Conservation (phyloP, 345 rosid species). For the Odontarrhena argentea region DNA sequence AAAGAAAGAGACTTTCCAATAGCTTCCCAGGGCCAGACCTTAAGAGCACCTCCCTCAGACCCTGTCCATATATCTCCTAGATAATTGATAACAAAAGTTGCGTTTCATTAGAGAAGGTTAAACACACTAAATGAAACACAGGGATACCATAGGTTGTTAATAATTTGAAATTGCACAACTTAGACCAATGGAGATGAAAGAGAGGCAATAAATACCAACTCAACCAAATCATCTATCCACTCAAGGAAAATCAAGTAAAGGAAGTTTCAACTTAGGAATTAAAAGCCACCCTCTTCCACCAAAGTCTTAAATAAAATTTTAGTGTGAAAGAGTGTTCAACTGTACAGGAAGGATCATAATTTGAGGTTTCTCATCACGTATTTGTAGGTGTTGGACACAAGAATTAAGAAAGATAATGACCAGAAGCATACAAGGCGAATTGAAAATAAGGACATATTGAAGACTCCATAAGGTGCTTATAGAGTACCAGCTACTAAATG, state of each 20-base stretch:
- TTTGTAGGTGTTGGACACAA: background rate
- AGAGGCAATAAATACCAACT: conserved; percentile 20
- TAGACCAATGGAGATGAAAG: background rate
- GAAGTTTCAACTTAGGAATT: conserved; percentile 1
- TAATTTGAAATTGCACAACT: background rate
- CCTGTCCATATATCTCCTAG: conserved; percentile 98
- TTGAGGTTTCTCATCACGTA: background rate
- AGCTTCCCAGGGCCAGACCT: conserved; percentile 89
- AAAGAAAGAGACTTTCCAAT: conserved; percentile 65
- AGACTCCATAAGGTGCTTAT: conserved; percentile 5
- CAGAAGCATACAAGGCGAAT: background rate
- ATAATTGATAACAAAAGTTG: conserved; percentile 29
- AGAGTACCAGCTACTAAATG: background rate
- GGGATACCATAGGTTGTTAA: background rate
- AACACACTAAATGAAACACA: conserved; percentile 6
- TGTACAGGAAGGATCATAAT: background rate
- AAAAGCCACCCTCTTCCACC: background rate
- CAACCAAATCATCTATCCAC: conserved; percentile 7
- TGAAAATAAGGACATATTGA: background rate
- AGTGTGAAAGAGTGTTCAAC: background rate
- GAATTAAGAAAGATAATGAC: background rate
- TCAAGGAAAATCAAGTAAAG: background rate
- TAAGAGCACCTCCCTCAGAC: conserved; percentile 78
- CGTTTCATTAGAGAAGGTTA: background rate
- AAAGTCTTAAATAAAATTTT: background rate